Conservation (phyloP, 129 eudicot genomes). For the Logfia minima region DNA sequence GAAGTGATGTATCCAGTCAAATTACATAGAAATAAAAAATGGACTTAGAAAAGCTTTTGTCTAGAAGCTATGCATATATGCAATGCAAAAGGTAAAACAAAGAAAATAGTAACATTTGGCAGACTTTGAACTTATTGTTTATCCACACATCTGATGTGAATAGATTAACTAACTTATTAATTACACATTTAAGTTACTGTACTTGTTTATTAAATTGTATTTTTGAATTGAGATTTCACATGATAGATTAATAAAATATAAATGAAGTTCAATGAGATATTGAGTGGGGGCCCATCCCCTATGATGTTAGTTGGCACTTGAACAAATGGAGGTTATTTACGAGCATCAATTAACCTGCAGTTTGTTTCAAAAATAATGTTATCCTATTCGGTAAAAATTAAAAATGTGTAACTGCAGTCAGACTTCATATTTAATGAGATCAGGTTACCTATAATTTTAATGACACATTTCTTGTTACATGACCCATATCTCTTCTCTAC, state of each 20-base stretch:
- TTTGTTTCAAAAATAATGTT: conserved; percentile 4
- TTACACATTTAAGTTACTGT: neutral
- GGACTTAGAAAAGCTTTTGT: too few species aligned
- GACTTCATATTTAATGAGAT: conserved; percentile 1
- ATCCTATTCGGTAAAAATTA: conserved; percentile 13
- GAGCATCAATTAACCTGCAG: neutral
- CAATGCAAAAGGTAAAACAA: too few species aligned
- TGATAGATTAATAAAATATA: too few species aligned
- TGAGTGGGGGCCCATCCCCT: neutral
- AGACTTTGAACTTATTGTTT: too few species aligned
- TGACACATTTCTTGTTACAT: neutral
- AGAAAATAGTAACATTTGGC: too few species aligned
- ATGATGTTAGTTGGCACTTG: conserved; percentile 2
- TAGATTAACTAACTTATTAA: too few species aligned
- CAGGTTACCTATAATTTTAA: neutral
- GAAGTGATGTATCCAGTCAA: too few species aligned
- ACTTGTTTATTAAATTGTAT: neutral
- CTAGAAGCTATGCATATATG: too few species aligned
- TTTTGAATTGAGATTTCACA: neutral
- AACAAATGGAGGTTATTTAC: conserved; percentile 1
- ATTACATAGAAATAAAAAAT: too few species aligned
- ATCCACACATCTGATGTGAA: too few species aligned
- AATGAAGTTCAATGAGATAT: too few species aligned
- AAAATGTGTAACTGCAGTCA: conserved; percentile 15
- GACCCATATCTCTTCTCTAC: neutral